These are phyloP conservation scores for Neophaeococcomyces aloes DNA, from an alignment of 2,329 filamentous ascomycete species.

Conservation along the genomic window DNA sequence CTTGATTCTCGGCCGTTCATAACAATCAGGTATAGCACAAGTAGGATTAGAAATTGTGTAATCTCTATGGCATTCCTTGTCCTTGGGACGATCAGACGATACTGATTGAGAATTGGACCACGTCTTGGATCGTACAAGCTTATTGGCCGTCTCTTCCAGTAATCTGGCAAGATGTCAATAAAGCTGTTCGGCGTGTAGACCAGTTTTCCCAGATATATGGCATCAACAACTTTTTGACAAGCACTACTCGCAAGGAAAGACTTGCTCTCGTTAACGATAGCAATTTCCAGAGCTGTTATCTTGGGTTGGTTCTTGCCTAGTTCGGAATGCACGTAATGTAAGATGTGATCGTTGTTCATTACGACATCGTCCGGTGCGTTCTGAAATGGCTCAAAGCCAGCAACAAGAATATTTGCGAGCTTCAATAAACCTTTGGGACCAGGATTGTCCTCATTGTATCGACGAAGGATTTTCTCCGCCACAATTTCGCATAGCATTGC, in stretches of 20 bases:
- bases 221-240: constrained; percentile 70
- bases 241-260: constrained; percentile 65
- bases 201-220: constrained; percentile 69
- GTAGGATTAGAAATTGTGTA: constrained; percentile 59
- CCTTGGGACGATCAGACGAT: constrained; percentile 70
- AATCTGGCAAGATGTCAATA: constrained; percentile 73
- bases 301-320: constrained; percentile 45
- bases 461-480: constrained; percentile 64
- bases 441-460: constrained; percentile 67
- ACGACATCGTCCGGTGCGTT: constrained; percentile 61
- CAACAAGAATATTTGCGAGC: constrained; percentile 68
- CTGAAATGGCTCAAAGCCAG: constrained; percentile 77
- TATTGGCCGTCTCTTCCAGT: constrained; percentile 75
- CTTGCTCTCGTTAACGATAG: constrained; percentile 73
- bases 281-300: constrained; percentile 68
- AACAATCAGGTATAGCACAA: constrained; percentile 58
- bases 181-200: constrained; percentile 74
- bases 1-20: constrained; percentile 59
- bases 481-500: constrained; percentile 71
- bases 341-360: constrained; percentile 42
- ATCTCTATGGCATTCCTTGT: constrained; percentile 67
- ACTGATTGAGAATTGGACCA: constrained; percentile 70
- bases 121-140: constrained; percentile 67
- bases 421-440: constrained; percentile 60
- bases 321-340: constrained; percentile 36